These are phyloP conservation scores for Trichoderma oligosporum DNA, from an alignment of 2,329 filamentous ascomycete species.

Conservation along the genomic window DNA sequence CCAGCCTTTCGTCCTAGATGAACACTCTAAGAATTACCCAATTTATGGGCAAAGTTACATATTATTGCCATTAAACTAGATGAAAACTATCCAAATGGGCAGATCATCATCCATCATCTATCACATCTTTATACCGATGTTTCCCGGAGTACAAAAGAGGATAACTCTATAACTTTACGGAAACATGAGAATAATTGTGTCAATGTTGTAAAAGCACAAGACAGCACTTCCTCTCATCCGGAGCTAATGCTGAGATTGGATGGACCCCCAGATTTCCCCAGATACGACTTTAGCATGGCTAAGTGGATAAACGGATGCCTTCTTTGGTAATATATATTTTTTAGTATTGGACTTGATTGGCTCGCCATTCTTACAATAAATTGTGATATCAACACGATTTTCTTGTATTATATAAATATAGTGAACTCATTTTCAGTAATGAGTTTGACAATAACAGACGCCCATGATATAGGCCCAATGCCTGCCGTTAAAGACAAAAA, in stretches of 20 bases:
- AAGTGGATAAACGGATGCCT: not conserved
- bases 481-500: not conserved
- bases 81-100: not conserved
- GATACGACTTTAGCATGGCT: not conserved
- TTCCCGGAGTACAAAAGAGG: not conserved
- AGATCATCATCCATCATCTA: too few species aligned
- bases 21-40: too few species aligned
- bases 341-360: not conserved
- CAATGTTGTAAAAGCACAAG: not conserved
- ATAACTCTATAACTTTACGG: not conserved
- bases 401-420: too few species aligned
- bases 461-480: not conserved
- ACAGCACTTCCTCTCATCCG: slow-evolving; percentile 2
- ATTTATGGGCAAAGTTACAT: not conserved
- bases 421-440: not conserved
- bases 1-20: too few species aligned
- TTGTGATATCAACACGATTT: not conserved
- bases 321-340: not conserved
- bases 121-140: not conserved
- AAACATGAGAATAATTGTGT: not conserved
- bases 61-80: not conserved
- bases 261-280: not conserved
- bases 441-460: not conserved
- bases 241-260: not conserved
- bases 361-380: not conserved